Evolutionary conservation across 2,329 filamentous ascomycete genomes (phyloP), one percentile per base, ranked within the genome.

Genomic region (Hymenoscyphus salicellus): DNA sequence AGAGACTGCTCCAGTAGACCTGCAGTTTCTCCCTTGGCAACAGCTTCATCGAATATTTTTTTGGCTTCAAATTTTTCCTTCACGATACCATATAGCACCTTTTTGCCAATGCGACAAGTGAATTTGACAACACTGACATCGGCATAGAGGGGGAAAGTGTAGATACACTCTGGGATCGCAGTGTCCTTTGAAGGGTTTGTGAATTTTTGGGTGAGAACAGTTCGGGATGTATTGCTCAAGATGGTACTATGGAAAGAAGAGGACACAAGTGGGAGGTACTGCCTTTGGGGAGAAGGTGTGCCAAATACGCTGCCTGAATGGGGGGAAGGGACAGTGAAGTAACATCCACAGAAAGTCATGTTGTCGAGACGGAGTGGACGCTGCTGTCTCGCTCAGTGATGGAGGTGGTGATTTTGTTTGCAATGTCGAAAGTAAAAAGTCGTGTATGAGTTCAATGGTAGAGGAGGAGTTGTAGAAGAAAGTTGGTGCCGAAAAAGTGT

Each of bases 111-210:
- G 16, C 79, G 83, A 76, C 88, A 92, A 4, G 80, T 83, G 68
- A 92, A 93, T 3, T 79, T 82, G 7, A 89, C 87, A 0, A 93
- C 86, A 6, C 85, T 88, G 17, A 90, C 86, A 10, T 89, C 89
- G 72, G 91, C 88, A 68, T 89, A 90, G 0, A 93, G 79, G 0
- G 90, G 90, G 67, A 93, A 92, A 0, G 82, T 82, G 73, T 93
- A 93, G 16, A 80, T 79, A 17, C 86, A 81, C 72, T 91, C 79
- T 8, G 79, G 72, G 65, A 88, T 82, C 2, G 72, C 72, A 10
- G 78, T 73, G 1, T 75, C 70, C 1, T 70, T 59, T 1, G 80
- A 79, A 0, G 85, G 81, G 67, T 91, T 91, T 69, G 80, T 74
- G 69, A 90, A 92, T 0, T 79, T 86, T 74, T 91, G 81, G 0